Percentiles rank a stretch among this genome's conserved stretches.
Evolutionary conservation across 2,329 filamentous ascomycete genomes (phyloP).

Genomic region (Fusarium odoratissimum): DNA sequence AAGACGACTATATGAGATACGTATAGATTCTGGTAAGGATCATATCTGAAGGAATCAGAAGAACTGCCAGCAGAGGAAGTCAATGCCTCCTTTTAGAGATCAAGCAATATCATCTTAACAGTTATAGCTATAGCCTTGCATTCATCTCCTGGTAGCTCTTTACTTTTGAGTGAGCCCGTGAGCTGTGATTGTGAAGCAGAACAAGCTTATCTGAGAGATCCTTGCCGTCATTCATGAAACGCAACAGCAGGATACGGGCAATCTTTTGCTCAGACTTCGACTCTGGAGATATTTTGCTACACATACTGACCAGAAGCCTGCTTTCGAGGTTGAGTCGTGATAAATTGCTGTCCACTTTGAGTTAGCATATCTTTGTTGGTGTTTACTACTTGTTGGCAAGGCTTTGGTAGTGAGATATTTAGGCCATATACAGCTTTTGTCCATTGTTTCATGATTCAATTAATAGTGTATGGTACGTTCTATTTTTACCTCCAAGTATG

Average conservation of each 20-base stretch:
- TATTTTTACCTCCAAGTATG: background rate
- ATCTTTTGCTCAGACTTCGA: background rate
- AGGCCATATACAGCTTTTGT: too few species aligned
- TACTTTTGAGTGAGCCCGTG: background rate
- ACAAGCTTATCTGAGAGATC: background rate
- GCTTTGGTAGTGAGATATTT: background rate
- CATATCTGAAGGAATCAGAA: background rate
- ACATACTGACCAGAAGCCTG: accelerated
- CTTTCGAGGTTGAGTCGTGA: too few species aligned
- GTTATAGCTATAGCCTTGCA: accelerated
- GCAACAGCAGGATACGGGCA: background rate
- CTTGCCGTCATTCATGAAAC: background rate
- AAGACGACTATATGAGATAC: background rate
- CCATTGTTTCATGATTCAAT: background rate
- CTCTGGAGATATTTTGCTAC: background rate
- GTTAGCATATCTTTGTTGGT: background rate
- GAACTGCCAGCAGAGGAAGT: background rate
- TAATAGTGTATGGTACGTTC: accelerated
- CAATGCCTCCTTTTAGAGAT: background rate
- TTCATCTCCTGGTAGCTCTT: background rate
- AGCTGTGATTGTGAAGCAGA: background rate
- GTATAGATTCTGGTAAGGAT: accelerated
- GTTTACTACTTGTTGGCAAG: background rate
- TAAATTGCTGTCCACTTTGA: too few species aligned
- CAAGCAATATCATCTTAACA: background rate